Conservation (phyloP, 805 yeast genomes). For the Myxozyma mucilagina region DNA sequence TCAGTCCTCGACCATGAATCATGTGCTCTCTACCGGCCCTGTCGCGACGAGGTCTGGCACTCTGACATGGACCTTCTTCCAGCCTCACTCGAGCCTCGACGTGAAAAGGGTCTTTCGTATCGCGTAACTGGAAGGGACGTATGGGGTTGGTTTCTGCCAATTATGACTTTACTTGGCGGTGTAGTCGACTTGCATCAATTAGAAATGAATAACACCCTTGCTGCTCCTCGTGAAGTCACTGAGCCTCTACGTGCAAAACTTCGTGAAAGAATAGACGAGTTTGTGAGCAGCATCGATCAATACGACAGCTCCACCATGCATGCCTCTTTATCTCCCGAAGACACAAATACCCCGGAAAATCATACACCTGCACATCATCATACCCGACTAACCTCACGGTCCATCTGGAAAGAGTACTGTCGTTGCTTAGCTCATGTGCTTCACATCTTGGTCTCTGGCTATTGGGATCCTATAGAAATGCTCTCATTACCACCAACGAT, state of each 20-base stretch:
- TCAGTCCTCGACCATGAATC: conserved; percentile 41
- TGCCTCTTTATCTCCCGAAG: neutral
- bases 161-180: conserved; percentile 41
- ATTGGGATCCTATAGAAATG: conserved; percentile 40
- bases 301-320: conserved; percentile 3
- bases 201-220: conserved; percentile 35
- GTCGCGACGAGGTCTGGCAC: conserved; percentile 42
- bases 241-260: conserved; percentile 27
- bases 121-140: conserved; percentile 40
- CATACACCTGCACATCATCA: conserved; percentile 26
- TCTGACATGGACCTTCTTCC: conserved; percentile 35
- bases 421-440: conserved; percentile 35
- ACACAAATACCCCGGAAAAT: neutral
- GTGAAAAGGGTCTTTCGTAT: conserved; percentile 37
- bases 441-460: conserved; percentile 35
- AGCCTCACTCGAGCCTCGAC: conserved; percentile 39
- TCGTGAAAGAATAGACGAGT: conserved; percentile 25
- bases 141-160: conserved; percentile 46
- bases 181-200: conserved; percentile 34
- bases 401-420: conserved; percentile 29
- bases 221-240: conserved; percentile 22
- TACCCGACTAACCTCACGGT: conserved; percentile 7
- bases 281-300: conserved; percentile 23
- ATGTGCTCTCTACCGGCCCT: conserved; percentile 40
- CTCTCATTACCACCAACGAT: conserved; percentile 32